Evolutionary conservation across 345 rosid species (phyloP).

Genomic region (Dovyalis caffra): DNA sequence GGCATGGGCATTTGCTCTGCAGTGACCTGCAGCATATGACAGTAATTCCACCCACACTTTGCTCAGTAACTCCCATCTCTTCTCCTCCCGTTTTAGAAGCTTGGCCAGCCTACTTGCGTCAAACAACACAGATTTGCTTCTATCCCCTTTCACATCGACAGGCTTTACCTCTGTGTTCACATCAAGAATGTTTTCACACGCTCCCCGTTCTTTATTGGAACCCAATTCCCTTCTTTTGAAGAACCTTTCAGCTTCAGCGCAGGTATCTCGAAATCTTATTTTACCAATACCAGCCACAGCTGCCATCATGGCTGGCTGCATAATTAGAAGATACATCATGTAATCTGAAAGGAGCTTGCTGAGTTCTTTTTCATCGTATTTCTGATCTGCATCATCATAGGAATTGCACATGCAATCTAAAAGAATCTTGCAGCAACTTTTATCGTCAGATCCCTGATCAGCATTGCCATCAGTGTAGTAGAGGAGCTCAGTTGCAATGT

Average conservation of each 20-base stretch:
- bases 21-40: conserved; percentile 56
- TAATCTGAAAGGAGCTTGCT: conserved; percentile 57
- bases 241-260: conserved; percentile 41
- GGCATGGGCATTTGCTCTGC: conserved; percentile 53
- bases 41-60: conserved; percentile 64
- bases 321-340: conserved; percentile 52
- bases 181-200: conserved; percentile 17
- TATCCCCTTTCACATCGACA: conserved; percentile 47
- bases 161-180: conserved; percentile 40
- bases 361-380: conserved; percentile 7
- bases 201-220: not conserved
- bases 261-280: conserved; percentile 50
- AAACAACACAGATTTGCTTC: conserved; percentile 62
- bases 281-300: conserved; percentile 51
- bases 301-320: conserved; percentile 50
- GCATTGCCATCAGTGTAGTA: conserved; percentile 12
- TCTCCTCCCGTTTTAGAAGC: conserved; percentile 29
- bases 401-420: conserved; percentile 65
- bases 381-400: not conserved
- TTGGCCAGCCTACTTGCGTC: conserved; percentile 60
- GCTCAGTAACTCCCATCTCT: conserved; percentile 55
- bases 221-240: conserved; percentile 24
- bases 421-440: conserved; percentile 40
- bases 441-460: not conserved
- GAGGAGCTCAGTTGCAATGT: conserved; percentile 58